phyloP scores from a whole-genome alignment of 75 land plant genomes.

The Cupressus sempervirens region DNA sequence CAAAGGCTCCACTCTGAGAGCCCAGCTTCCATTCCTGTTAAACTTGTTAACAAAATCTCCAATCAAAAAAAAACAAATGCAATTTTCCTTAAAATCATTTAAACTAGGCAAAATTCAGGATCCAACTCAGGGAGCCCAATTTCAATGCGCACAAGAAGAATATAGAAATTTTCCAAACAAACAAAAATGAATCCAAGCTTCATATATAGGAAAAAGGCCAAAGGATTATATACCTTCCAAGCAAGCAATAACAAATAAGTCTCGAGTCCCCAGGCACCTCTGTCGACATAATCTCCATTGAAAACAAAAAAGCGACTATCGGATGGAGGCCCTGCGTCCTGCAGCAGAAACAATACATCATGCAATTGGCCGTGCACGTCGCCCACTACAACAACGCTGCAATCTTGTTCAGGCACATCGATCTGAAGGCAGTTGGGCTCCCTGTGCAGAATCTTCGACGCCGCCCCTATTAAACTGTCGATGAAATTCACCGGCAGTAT shows the following conservation, averaged over 20 bases:
- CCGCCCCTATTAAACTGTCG: constrained; percentile 51
- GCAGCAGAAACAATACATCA: constrained; percentile 64
- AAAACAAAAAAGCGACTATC: constrained; percentile 66
- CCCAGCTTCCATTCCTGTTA: not conserved
- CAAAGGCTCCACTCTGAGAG: not conserved
- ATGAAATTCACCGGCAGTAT: constrained; percentile 62
- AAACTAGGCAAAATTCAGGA: not conserved
- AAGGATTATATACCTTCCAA: constrained; percentile 63
- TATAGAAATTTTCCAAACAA: not conserved
- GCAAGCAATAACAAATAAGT: constrained; percentile 73
- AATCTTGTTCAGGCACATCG: constrained; percentile 20
- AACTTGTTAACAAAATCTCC: too few relatives aligned
- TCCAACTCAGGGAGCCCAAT: not conserved
- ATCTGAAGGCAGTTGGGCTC: constrained; percentile 83
- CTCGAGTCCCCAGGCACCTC: constrained; percentile 98
- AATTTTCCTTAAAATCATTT: not conserved
- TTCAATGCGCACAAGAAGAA: not conserved
- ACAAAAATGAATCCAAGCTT: not conserved
- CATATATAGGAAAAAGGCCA: not conserved
- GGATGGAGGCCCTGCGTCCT: constrained; percentile 68
- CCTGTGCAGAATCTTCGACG: constrained; percentile 74
- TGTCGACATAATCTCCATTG: constrained; percentile 95
- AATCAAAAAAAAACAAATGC: not conserved
- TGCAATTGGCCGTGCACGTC: constrained; percentile 96
- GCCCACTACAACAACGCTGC: constrained; percentile 77